Evolutionary conservation across 176 grass and related monocot species (phyloP).

Genomic region (Musa schizocarpa): DNA sequence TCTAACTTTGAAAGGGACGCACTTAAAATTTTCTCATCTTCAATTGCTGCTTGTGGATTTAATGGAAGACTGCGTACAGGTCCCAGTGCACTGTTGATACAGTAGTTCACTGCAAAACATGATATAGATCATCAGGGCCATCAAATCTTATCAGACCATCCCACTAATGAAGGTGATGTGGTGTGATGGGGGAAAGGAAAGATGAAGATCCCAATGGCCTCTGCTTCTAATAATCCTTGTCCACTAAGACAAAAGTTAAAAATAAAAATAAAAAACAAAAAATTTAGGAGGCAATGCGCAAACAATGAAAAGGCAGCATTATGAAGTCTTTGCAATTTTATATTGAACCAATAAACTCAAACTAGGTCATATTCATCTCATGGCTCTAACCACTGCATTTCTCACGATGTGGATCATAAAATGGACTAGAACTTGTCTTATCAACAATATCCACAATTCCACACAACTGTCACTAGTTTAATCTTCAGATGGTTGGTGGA

Average conservation of each 20-base stretch:
- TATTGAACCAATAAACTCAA: background rate
- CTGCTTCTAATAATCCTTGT: too few species aligned
- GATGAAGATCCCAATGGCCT: too few species aligned
- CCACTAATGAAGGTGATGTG: background rate
- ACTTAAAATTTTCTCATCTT: constrained; percentile 45
- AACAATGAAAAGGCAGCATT: background rate
- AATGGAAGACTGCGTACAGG: background rate
- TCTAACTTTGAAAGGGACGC: constrained; percentile 51
- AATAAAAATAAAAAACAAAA: too few species aligned
- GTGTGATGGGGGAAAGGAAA: too few species aligned
- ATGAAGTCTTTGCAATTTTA: background rate
- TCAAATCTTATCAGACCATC: background rate
- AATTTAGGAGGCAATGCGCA: too few species aligned
- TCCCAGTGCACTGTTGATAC: constrained; percentile 1
- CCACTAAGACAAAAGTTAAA: too few species aligned
- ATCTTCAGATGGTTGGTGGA: background rate
- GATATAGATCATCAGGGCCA: constrained; percentile 7
- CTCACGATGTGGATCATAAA: background rate
- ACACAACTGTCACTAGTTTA: background rate
- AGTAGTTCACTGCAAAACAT: constrained; percentile 32
- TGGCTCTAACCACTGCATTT: background rate
- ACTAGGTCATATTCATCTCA: background rate
- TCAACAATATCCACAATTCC: too few species aligned
- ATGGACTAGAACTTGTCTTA: background rate
- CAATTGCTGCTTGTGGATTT: constrained; percentile 43